These are phyloP conservation scores for Pyrenopolyporus hunteri DNA, from an alignment of 495 filamentous ascomycete genomes.

Conservation along the genomic window DNA sequence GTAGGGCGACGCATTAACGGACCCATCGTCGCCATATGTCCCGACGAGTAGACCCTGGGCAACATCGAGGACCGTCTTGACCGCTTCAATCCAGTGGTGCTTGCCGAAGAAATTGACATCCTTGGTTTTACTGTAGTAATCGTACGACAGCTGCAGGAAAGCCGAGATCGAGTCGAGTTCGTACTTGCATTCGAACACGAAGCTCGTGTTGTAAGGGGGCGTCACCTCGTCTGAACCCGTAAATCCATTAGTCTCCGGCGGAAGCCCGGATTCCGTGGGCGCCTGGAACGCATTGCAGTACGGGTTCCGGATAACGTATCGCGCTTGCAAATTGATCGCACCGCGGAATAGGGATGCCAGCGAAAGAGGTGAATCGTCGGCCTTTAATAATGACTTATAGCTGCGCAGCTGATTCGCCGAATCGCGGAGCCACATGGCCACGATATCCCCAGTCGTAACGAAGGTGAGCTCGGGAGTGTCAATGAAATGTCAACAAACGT, in stretches of 20 bases:
- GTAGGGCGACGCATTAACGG: conserved; percentile 58
- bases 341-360: conserved; percentile 67
- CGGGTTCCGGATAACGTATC: conserved; percentile 63
- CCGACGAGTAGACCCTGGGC: conserved; percentile 58
- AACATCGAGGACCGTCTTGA: conserved; percentile 56
- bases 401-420: conserved; percentile 70
- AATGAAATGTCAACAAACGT: conserved; percentile 53
- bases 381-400: conserved; percentile 62
- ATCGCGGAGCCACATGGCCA: conserved; percentile 74
- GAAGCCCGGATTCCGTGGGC: conserved; percentile 58
- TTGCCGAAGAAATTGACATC: conserved; percentile 63
- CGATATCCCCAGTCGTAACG: conserved; percentile 68
- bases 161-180: conserved; percentile 72
- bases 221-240: conserved; percentile 37
- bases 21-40: conserved; percentile 63
- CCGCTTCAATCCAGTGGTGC: conserved; percentile 58
- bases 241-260: conserved; percentile 47
- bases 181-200: conserved; percentile 63
- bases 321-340: conserved; percentile 69
- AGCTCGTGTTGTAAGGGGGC: conserved; percentile 31
- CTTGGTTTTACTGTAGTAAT: conserved; percentile 65
- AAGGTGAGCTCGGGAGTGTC: conserved; percentile 50
- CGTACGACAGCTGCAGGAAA: conserved; percentile 63
- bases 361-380: conserved; percentile 49
- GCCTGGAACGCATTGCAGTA: conserved; percentile 73